Base-by-base conservation (phyloP, 768 basidiomycete genomes). In the Trametes maxima region DNA sequence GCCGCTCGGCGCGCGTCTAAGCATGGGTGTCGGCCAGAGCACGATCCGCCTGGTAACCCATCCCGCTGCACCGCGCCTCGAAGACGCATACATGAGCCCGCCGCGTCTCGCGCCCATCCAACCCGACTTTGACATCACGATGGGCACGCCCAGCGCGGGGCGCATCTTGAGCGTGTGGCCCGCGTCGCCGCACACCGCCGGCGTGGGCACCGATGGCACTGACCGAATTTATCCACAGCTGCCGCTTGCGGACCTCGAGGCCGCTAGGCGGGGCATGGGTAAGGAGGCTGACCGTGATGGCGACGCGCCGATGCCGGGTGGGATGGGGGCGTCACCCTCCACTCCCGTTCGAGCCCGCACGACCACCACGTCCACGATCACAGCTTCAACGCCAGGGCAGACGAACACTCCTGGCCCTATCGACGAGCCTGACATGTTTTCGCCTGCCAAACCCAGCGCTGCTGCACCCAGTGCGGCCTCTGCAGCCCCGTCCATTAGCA, bases 61-160 rank as follows among this genome's bases (percentile, higher is more conserved):
- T 12, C 53, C 73, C 11, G 54, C 69, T 10, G 43, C 62, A 17
- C 45, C 33, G 63, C 16, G 42, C 37, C 19, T 42, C 65, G 19
- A 48, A 28, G 22, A 45, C 57, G 13, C 64, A 40, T 40, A 65
- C 69, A 24, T 64, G 62, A 77, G 74, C 35, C 90, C 90, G 0
- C 90, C 90, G 0, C 82, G 80, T 54, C 79, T 93, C 3, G 79
- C 82, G 63, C 85, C 89, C 0, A 85, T 87, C 68, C 74, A 81
- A 47, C 89, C 89, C 2, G 77, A 78, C 11, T 92, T 90, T 65
- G 89, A 92, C 63, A 77, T 92, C 28, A 79, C 82, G 19, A 77
- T 87, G 64, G 83, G 78, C 22, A 86, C 84, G 46, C 89, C 87
- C 0, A 67, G 72, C 5, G 68, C 60, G 3, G 60, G 57, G 22